These are phyloP conservation scores for Dipodascus geniculatus DNA, from an alignment of 805 yeast genomes.

Conservation along the genomic window DNA sequence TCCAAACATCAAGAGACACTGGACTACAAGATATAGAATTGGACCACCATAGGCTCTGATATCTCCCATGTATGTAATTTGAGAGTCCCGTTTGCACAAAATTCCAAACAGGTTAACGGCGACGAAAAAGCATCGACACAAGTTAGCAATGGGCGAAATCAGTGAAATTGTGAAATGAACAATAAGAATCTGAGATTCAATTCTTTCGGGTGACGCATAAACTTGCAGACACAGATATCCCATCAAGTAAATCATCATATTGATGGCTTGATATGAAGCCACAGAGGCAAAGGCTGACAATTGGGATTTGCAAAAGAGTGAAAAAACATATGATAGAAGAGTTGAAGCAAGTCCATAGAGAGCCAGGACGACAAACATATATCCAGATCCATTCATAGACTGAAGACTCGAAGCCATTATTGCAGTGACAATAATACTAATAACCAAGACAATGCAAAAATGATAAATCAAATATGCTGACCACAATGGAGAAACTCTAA, in stretches of 20 bases:
- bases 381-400: slow-evolving; percentile 19
- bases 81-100: slow-evolving; percentile 17
- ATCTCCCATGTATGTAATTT: slow-evolving; percentile 20
- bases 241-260: slow-evolving; percentile 23
- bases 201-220: slow-evolving; percentile 20
- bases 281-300: slow-evolving; percentile 29
- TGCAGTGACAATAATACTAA: slow-evolving; percentile 19
- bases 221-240: slow-evolving; percentile 22
- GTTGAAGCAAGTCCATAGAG: slow-evolving; percentile 23
- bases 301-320: slow-evolving; percentile 23
- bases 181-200: slow-evolving; percentile 15
- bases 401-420: slow-evolving; percentile 14
- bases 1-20: slow-evolving; percentile 15
- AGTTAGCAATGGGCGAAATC: slow-evolving; percentile 21
- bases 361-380: slow-evolving; percentile 22
- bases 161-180: slow-evolving; percentile 23
- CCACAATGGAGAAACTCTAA: slow-evolving; percentile 25
- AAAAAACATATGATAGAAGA: slow-evolving; percentile 21
- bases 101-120: slow-evolving; percentile 24
- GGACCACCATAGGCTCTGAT: slow-evolving; percentile 27
- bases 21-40: slow-evolving; percentile 22
- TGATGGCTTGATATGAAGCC: slow-evolving; percentile 24
- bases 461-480: slow-evolving; percentile 22
- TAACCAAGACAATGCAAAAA: slow-evolving; percentile 15
- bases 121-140: slow-evolving; percentile 22